phyloP scores from a whole-genome alignment of 73 alveolate genomes.

The Symbiodinium pilosum region DNA sequence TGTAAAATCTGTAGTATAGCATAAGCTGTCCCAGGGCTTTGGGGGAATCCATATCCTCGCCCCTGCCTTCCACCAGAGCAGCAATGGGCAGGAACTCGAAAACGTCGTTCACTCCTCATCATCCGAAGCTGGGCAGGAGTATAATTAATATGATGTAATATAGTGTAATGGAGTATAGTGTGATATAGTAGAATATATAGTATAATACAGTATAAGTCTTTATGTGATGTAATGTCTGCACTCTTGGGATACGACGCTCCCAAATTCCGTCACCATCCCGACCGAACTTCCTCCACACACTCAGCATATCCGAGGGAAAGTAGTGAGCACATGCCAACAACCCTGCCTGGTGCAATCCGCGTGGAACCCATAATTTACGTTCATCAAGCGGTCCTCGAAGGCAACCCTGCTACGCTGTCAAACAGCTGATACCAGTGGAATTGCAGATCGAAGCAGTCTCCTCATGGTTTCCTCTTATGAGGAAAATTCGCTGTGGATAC shows the following conservation, averaged over 20 bases:
- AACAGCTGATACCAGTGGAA: too few species aligned
- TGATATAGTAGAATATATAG: too few species aligned
- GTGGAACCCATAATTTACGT: constrained; percentile 96
- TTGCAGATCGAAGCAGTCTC: neutral
- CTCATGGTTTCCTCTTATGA: constrained; percentile 97
- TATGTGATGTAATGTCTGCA: neutral
- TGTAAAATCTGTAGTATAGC: too few species aligned
- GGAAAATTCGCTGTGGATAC: constrained; percentile 97
- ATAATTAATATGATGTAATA: too few species aligned
- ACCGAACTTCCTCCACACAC: constrained; percentile 83
- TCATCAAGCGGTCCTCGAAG: constrained; percentile 95
- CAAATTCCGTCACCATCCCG: constrained; percentile 95
- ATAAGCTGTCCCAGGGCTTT: too few species aligned
- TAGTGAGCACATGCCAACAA: too few species aligned
- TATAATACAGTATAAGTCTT: neutral
- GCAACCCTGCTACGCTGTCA: too few species aligned
- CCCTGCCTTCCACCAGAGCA: constrained; percentile 95
- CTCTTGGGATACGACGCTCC: constrained; percentile 37
- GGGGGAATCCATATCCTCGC: neutral
- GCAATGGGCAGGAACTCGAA: constrained; percentile 97
- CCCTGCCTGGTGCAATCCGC: constrained; percentile 96
- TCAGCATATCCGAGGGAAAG: too few species aligned
- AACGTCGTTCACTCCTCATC: constrained; percentile 95
- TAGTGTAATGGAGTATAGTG: too few species aligned
- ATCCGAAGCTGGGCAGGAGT: too few species aligned